A percentile compares a stretch with the other conserved stretches of the same genome.
Evolutionary conservation across 352 stramenopile genomes (phyloP).

Genomic region (Phytophthora vignae): DNA sequence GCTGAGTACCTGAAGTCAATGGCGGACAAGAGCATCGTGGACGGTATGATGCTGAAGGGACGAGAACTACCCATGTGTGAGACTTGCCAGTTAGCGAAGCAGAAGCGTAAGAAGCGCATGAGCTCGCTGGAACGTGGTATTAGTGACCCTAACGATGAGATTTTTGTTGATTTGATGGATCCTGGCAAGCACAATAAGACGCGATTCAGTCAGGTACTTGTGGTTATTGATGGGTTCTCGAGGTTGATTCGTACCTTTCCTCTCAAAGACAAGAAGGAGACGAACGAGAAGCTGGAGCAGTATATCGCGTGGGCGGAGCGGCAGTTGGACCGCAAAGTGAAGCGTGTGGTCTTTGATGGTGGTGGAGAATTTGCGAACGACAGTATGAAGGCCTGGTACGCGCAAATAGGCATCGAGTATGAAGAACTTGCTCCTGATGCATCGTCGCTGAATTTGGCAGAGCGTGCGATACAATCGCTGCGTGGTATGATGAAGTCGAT

Average conservation of each 20-base stretch:
- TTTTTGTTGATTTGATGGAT: not conserved
- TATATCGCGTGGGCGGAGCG: not conserved
- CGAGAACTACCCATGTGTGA: not conserved
- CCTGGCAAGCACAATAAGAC: no score
- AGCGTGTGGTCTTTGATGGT: not conserved
- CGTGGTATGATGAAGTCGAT: not conserved
- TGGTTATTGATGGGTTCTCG: not conserved
- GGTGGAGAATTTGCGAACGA: not conserved
- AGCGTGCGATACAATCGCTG: not conserved
- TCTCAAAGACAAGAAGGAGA: not conserved
- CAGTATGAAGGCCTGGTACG: not conserved
- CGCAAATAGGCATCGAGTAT: not conserved
- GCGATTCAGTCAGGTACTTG: not conserved
- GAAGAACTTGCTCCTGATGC: not conserved
- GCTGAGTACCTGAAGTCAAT: not conserved
- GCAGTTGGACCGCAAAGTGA: not conserved
- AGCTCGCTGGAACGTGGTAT: not conserved
- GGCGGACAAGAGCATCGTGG: not conserved
- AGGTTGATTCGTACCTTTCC: not conserved
- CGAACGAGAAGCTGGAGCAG: not conserved
- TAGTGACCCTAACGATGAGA: not conserved
- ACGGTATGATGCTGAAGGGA: not conserved
- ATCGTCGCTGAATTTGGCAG: not conserved
- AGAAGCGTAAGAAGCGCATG: not conserved
- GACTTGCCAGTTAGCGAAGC: not conserved